Evolutionary conservation across 2,329 filamentous ascomycete genomes (phyloP).

Genomic region (Penicillium rolfsii): DNA sequence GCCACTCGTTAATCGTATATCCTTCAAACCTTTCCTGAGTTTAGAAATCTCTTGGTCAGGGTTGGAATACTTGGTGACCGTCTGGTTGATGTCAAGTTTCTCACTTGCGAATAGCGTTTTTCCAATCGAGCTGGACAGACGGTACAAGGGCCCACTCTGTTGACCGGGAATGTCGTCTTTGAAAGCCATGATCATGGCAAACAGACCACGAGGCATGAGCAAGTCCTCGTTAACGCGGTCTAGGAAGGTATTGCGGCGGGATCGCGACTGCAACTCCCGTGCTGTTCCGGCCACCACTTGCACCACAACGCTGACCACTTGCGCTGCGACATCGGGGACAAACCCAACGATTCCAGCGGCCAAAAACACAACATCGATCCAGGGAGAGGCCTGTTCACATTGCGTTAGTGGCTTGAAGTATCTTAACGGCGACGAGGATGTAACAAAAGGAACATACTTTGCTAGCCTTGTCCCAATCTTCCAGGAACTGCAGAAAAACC

Average conservation of each 20-base stretch:
- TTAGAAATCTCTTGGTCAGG: conserved; percentile 10
- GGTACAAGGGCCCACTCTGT: conserved; percentile 3
- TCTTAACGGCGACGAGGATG: neutral
- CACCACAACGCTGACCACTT: conserved; percentile 29
- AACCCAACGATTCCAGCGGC: conserved; percentile 6
- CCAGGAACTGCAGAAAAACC: conserved; percentile 15
- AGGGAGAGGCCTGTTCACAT: conserved; percentile 8
- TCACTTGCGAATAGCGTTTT: conserved; percentile 14
- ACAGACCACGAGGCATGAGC: conserved; percentile 38
- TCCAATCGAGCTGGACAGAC: conserved; percentile 3
- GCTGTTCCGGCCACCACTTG: conserved; percentile 32
- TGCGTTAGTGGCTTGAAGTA: neutral
- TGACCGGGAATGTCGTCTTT: conserved; percentile 18
- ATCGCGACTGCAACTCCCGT: conserved; percentile 33
- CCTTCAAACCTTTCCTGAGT: conserved; percentile 3
- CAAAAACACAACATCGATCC: conserved; percentile 16
- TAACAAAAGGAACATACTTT: conserved; percentile 3
- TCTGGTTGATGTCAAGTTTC: conserved; percentile 15
- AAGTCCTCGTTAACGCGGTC: conserved; percentile 35
- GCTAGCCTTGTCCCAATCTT: conserved; percentile 14
- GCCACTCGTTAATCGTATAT: conserved; percentile 11
- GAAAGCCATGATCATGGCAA: conserved; percentile 37
- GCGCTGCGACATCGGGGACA: conserved; percentile 4
- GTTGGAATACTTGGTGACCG: conserved; percentile 6
- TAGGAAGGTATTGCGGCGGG: conserved; percentile 32